Base-by-base conservation (phyloP, 257 asterid genomes). In the Nicotiana noctiflora region DNA sequence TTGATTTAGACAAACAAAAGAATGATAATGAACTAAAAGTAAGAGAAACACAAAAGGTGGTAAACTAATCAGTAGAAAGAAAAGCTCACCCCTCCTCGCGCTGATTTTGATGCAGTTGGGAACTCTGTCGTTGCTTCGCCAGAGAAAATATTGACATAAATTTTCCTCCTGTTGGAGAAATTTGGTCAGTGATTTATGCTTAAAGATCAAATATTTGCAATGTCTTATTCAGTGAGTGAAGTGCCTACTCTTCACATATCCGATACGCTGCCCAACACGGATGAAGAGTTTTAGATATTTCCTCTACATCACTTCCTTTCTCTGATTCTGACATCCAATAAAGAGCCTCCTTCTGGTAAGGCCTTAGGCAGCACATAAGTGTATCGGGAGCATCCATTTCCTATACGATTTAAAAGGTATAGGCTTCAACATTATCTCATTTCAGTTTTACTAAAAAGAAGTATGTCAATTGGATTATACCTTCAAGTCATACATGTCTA, bases 231-330 rank as follows among this genome's bases (percentile, higher is more conserved):
- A 40, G 13, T 34, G 25, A 67, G 55, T 5, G 6, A 49, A 84
- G 75, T 75, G 63, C 96, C 53, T 89, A 92, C 98, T 89, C 92
- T 52, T 92, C 98, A 80, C 93, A 91, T 56, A 93, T 90, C 63
- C 89, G 92, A 83, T 92, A 92, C 63, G 94, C 94, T 79, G 92
- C 93, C 98, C 98, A 93, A 81, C 97, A 93, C 31, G 98, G 98
- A 90, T 93, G 98, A 81, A 92, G 94, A 55, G 89, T 88, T 85
- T 87, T 88, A 64, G 84, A 88, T 17, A 90, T 89, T 83, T 93
- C 92, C 81, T 91, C 93, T 1, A 62, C 86, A 80, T 75, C 84
- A 79, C 82, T 85, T 82, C 96, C 91, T 81, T 83, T 87, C 86
- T 92, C 96, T 57, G 89, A 78, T 86, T 90, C 94, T 79, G 92